Evolutionary conservation across 805 yeast species (phyloP), one percentile per base, ranked within the genome.

Genomic region (Ogataea paraovalis): DNA sequence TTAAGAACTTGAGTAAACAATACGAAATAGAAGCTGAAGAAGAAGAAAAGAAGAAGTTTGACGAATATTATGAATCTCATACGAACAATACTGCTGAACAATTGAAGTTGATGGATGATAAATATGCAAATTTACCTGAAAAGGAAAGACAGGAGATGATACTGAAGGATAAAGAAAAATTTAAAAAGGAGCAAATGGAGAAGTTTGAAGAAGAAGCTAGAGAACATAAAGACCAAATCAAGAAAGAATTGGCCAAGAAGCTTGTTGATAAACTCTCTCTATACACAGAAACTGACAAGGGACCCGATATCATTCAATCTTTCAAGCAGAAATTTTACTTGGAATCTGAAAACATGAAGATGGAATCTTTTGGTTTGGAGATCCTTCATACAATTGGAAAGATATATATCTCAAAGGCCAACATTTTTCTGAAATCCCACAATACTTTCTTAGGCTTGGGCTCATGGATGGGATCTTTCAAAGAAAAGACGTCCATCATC

Each of bases 321-420:
- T 85, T 79, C 59, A 68, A 64, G n/a, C 57, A 58, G 12, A 80
- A 80, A 54, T 69, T 87, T 25, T 66, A 69, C 36, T 70, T 71
- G 46, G 94, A 87, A 60, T 78, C 86, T 39, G 91, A 86, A 55
- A 86, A 86, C 51, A 72, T 94, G 62, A 94, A 94, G 66, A 80
- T 89, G 76, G 99, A 94, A 73, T 87, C 96, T 45, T 94, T 94
- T 70, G 99, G 99, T 13, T 68, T 92, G 43, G 96, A 92, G 67
- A 73, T 94, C 43, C 71, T 92, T 54, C 90, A 85, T 55, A 71
- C 92, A 18, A 85, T 94, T 51, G 97, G 98, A 18, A 77, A 76
- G 50, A 79, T 87, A 4, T 94, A 94, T 67, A 75, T 75, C 47
- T 73, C 78, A 32, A 89, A 89, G 60, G 96, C 95, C 2, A 73